A percentile compares a stretch with the other conserved stretches of the same genome.
Conservation (phyloP, 1,284 basidiomycete species). For the Sphagnurus paluster region DNA sequence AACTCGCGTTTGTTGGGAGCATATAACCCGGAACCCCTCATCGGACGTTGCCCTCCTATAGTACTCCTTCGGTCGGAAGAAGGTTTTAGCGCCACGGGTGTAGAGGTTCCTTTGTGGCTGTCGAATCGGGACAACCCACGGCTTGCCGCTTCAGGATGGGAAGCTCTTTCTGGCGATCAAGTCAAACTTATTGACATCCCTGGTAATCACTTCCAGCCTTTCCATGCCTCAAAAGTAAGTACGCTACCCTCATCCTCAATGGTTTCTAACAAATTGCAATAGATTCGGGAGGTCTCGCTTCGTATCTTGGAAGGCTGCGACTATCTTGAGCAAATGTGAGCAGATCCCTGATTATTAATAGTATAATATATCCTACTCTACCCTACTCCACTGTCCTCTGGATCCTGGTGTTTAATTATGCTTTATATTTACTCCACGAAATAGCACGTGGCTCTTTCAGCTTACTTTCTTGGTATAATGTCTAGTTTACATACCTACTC, state of each 20-base stretch:
- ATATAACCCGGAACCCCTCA: slow-evolving; percentile 34
- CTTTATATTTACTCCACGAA: too few relatives aligned
- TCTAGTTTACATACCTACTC: too few relatives aligned
- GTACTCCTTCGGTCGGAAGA: slow-evolving; percentile 46
- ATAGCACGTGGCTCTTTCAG: too few relatives aligned
- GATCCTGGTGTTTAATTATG: too few relatives aligned
- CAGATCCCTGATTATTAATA: too few relatives aligned
- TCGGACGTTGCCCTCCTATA: slow-evolving; percentile 31
- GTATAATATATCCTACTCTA: too few relatives aligned
- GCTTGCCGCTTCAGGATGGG: slow-evolving; percentile 47
- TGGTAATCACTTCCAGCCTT: slow-evolving; percentile 66
- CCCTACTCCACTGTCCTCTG: too few relatives aligned
- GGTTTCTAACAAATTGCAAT: neutral
- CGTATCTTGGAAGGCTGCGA: slow-evolving; percentile 27
- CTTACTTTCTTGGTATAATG: too few relatives aligned
- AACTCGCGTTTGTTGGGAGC: slow-evolving; percentile 40
- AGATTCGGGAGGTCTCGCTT: slow-evolving; percentile 24
- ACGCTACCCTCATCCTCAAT: neutral
- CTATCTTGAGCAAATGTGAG: slow-evolving; percentile 21
- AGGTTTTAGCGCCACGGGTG: slow-evolving; percentile 34
- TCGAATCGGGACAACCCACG: slow-evolving; percentile 40
- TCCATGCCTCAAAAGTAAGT: slow-evolving; percentile 54
- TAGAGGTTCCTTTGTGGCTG: slow-evolving; percentile 49
- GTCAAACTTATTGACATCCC: slow-evolving; percentile 56
- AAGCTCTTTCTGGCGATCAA: slow-evolving; percentile 34